Evolutionary conservation across 352 stramenopile species (phyloP).

Genomic region (Phytopythium kandeliae): DNA sequence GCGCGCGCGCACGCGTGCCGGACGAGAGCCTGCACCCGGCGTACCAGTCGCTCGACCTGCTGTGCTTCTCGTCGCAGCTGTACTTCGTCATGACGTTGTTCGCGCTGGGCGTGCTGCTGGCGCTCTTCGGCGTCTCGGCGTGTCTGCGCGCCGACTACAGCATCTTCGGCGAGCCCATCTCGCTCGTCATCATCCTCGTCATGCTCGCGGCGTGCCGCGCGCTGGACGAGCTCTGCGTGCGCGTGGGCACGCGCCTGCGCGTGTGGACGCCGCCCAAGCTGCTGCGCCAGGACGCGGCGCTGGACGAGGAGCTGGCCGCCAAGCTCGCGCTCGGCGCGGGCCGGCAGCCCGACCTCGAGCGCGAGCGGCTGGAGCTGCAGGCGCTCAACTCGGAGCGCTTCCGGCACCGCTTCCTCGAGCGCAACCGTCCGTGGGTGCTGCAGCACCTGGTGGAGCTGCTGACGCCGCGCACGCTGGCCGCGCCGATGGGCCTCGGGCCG

Average conservation of each 20-base stretch:
- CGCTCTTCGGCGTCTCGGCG: slow-evolving; percentile 93
- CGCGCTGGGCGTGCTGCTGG: slow-evolving; percentile 83
- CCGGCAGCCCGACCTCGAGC: slow-evolving; percentile 92
- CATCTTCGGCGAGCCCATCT: slow-evolving; percentile 89
- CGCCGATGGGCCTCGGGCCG: slow-evolving; percentile 20
- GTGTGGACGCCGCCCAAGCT: slow-evolving; percentile 92
- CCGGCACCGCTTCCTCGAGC: slow-evolving; percentile 94
- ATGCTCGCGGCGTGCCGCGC: slow-evolving; percentile 74
- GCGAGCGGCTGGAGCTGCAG: slow-evolving; percentile 93
- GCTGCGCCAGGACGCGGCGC: slow-evolving; percentile 66
- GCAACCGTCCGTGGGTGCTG: slow-evolving; percentile 96
- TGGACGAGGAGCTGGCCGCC: slow-evolving; percentile 94
- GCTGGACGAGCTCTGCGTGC: slow-evolving; percentile 51
- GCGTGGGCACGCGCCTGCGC: slow-evolving; percentile 67
- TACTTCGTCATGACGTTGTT: slow-evolving; percentile 91
- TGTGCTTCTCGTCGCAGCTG: slow-evolving; percentile 94
- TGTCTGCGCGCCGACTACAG: slow-evolving; percentile 92
- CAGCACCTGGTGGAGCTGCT: slow-evolving; percentile 96
- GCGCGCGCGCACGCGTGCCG: slow-evolving; percentile 34
- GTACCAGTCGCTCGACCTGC: slow-evolving; percentile 92
- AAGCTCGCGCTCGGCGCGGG: slow-evolving; percentile 94
- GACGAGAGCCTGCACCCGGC: slow-evolving; percentile 93
- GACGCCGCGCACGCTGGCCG: slow-evolving; percentile 88
- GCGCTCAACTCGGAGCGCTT: slow-evolving; percentile 97
- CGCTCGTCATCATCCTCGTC: slow-evolving; percentile 86